Percentiles rank a stretch among this genome's conserved stretches.
Evolutionary conservation across 176 grass and related monocot species (phyloP).

Genomic region (Zoysia japonica): DNA sequence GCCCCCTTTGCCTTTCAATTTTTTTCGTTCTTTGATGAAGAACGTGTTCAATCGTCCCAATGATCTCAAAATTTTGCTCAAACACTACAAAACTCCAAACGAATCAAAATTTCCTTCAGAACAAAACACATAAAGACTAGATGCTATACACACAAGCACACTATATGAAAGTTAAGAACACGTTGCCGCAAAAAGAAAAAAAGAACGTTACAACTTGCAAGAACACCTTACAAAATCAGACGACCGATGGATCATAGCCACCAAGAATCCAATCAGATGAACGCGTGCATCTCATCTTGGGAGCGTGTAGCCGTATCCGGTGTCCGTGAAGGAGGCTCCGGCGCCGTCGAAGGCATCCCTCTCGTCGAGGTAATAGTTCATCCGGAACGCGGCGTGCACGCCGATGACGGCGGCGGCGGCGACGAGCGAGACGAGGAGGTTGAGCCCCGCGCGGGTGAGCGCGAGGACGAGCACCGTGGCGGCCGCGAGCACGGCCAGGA

Average conservation of each 20-base stretch:
- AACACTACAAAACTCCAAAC: neutral
- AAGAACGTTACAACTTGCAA: slow-evolving; percentile 7
- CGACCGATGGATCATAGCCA: neutral
- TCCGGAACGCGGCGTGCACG: slow-evolving; percentile 66
- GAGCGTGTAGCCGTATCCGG: slow-evolving; percentile 45
- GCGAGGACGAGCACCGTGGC: slow-evolving; percentile 69
- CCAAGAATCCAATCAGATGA: slow-evolving; percentile 2
- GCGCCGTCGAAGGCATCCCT: slow-evolving; percentile 57
- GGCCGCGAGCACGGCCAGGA: slow-evolving; percentile 59
- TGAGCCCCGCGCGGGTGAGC: slow-evolving; percentile 77
- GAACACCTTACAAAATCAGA: slow-evolving; percentile 28
- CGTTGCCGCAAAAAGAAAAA: neutral
- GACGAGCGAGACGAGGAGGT: slow-evolving; percentile 74
- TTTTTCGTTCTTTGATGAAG: neutral
- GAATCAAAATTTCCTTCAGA: neutral
- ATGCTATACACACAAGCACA: slow-evolving; percentile 20
- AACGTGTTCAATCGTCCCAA: slow-evolving; percentile 12
- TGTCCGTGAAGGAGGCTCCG: slow-evolving; percentile 53
- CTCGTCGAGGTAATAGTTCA: slow-evolving; percentile 80
- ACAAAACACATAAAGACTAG: neutral
- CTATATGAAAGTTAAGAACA: slow-evolving; percentile 23
- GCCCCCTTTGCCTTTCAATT: neutral
- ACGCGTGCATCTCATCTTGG: slow-evolving; percentile 35
- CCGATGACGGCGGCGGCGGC: slow-evolving; percentile 53
- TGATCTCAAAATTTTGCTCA: neutral